Evolutionary conservation across 345 rosid genomes (phyloP).

Genomic region (Murraya paniculata): DNA sequence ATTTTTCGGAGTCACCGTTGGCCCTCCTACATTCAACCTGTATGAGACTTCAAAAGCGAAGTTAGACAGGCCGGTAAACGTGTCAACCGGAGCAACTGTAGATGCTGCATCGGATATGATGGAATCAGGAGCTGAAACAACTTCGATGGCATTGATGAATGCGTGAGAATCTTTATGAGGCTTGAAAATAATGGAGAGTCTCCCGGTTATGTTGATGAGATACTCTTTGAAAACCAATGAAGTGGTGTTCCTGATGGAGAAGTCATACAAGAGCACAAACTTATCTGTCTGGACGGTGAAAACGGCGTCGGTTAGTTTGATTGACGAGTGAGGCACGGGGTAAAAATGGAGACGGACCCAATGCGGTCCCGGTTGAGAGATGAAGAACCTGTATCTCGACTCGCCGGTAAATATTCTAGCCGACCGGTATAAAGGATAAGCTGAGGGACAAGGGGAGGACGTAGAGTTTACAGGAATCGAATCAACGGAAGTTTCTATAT

Average conservation of each 20-base stretch:
- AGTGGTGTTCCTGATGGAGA: conserved; percentile 34
- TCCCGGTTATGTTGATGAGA: conserved; percentile 43
- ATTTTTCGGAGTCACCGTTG: conserved; percentile 36
- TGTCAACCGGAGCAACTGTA: conserved; percentile 38
- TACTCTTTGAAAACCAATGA: conserved; percentile 61
- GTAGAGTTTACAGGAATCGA: conserved; percentile 21
- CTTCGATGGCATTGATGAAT: conserved; percentile 70
- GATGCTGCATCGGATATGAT: conserved; percentile 57
- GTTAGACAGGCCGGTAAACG: conserved; percentile 45
- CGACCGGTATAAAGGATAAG: conserved; percentile 37
- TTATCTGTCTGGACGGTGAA: conserved; percentile 55
- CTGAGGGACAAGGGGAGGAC: conserved; percentile 16
- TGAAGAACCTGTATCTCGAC: conserved; percentile 44
- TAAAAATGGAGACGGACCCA: conserved; percentile 83
- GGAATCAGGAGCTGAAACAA: conserved; percentile 58
- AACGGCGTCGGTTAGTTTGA: conserved; percentile 45
- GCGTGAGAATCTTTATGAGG: conserved; percentile 53
- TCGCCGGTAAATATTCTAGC: conserved; percentile 49
- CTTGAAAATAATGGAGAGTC: conserved; percentile 50
- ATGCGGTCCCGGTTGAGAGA: conserved; percentile 57
- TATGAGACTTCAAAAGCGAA: conserved; percentile 50
- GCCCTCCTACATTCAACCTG: conserved; percentile 77
- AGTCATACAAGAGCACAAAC: conserved; percentile 64
- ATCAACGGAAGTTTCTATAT: conserved; percentile 44
- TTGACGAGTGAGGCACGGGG: conserved; percentile 56